Conservation (phyloP, 371 early-diverging fungal genomes). For the Mucor velutinosus region DNA sequence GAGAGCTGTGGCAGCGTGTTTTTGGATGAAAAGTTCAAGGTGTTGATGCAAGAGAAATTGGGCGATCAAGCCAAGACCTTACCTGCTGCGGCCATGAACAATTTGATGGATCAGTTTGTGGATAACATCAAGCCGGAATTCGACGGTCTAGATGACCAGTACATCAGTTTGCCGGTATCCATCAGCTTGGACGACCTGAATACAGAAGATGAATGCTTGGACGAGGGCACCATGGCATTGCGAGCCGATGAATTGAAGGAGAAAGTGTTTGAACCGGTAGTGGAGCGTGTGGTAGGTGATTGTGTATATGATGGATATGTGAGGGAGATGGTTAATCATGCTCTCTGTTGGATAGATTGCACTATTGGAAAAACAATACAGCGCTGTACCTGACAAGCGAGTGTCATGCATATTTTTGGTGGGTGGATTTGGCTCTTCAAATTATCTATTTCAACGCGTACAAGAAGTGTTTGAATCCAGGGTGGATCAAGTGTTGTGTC, state of each 20-base stretch:
- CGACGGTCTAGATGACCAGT: conserved; percentile 56
- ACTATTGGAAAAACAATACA: conserved; percentile 37
- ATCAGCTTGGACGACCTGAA: conserved; percentile 39
- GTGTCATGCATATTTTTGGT: conserved; percentile 45
- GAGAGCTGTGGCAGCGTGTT: conserved; percentile 62
- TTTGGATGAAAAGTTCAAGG: conserved; percentile 49
- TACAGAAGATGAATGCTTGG: conserved; percentile 43
- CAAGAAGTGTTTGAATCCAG: conserved; percentile 29
- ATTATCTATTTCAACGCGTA: conserved; percentile 45
- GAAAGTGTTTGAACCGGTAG: conserved; percentile 61
- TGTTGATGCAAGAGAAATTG: conserved; percentile 44
- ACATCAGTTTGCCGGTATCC: conserved; percentile 49
- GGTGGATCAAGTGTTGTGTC: conserved; percentile 41
- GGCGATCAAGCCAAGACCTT: conserved; percentile 37
- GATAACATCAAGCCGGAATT: conserved; percentile 61
- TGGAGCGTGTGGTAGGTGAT: conserved; percentile 47
- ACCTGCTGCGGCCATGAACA: conserved; percentile 46
- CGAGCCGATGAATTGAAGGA: conserved; percentile 50
- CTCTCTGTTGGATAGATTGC: conserved; percentile 29
- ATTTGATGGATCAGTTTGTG: conserved; percentile 59
- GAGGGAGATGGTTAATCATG: not conserved
- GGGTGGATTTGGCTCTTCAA: conserved; percentile 54
- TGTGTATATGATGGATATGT: not conserved
- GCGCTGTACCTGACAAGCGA: conserved; percentile 23
- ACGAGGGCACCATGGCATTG: conserved; percentile 54